A percentile compares a stretch with the other conserved stretches of the same genome.
phyloP scores from a whole-genome alignment of 2,329 filamentous ascomycete genomes.

The Fusarium subtropicale region DNA sequence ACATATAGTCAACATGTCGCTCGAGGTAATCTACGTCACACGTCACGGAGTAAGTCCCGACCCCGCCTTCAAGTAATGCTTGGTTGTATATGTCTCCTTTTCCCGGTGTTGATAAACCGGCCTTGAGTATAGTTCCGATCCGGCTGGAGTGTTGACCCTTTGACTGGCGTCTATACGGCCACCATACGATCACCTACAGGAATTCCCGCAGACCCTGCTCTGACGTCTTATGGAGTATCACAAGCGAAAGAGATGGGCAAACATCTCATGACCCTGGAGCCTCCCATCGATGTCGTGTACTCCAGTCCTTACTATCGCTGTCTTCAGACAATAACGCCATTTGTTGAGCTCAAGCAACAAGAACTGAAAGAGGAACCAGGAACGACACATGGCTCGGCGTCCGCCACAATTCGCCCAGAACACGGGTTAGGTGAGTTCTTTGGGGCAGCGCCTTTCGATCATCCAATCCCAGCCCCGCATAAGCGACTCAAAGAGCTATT shows the following conservation, averaged over 20 bases:
- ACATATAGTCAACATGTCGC: conserved; percentile 63
- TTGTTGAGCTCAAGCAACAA: conserved; percentile 61
- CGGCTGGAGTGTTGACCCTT: conserved; percentile 86
- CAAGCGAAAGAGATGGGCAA: conserved; percentile 83
- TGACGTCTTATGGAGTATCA: conserved; percentile 86
- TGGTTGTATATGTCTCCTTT: not conserved
- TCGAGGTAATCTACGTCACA: conserved; percentile 78
- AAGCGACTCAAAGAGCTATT: conserved; percentile 75
- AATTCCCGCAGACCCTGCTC: conserved; percentile 85
- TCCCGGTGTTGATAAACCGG: conserved; percentile 28
- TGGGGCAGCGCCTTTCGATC: conserved; percentile 84
- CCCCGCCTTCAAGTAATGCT: conserved; percentile 3
- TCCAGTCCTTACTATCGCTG: conserved; percentile 89
- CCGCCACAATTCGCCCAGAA: conserved; percentile 64
- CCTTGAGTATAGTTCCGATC: conserved; percentile 77
- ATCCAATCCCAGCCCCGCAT: conserved; percentile 79
- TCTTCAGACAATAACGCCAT: conserved; percentile 83
- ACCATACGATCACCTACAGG: conserved; percentile 84
- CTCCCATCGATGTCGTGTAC: conserved; percentile 81
- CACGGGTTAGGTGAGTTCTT: conserved; percentile 86
- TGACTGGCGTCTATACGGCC: conserved; percentile 81
- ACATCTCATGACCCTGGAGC: conserved; percentile 71
- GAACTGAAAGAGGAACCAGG: conserved; percentile 24
- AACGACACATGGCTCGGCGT: conserved; percentile 26
- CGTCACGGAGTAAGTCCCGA: conserved; percentile 75